A percentile compares a stretch with the other conserved stretches of the same genome.
Evolutionary conservation across 495 filamentous ascomycete genomes (phyloP).

Genomic region (Hyaloscypha variabilis): DNA sequence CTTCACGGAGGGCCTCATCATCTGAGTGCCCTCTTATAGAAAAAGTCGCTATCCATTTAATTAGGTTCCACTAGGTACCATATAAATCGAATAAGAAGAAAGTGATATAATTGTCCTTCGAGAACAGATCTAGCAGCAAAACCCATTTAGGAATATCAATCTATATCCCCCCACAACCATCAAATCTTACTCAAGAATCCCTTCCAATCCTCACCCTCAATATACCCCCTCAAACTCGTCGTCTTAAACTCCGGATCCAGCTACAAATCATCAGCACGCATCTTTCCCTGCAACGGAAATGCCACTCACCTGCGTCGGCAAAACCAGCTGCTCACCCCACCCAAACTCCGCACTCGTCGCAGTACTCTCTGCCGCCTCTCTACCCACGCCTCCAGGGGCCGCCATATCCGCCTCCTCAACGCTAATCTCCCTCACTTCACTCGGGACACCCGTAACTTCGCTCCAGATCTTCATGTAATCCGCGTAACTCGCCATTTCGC

Average conservation of each 20-base stretch:
- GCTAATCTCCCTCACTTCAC: constrained; percentile 5
- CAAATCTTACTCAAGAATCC: constrained; percentile 11
- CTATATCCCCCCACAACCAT: too few species aligned
- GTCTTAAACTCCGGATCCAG: constrained; percentile 18
- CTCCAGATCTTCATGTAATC: constrained; percentile 24
- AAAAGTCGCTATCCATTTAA: too few species aligned
- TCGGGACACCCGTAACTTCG: constrained; percentile 13
- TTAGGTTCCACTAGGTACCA: too few species aligned
- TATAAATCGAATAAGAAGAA: too few species aligned
- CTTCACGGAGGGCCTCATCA: too few species aligned
- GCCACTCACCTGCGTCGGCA: constrained; percentile 27
- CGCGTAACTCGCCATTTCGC: constrained; percentile 18
- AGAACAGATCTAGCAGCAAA: too few species aligned
- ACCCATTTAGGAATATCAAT: too few species aligned
- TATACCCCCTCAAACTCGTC: constrained; percentile 22
- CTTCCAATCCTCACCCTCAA: constrained; percentile 25
- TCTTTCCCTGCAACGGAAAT: background rate
- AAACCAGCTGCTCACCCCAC: constrained; percentile 25
- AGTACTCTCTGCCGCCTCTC: constrained; percentile 23
- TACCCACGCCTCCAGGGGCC: constrained; percentile 23
- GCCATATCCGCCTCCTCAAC: constrained; percentile 20
- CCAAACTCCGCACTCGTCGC: constrained; percentile 29
- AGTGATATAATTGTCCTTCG: too few species aligned
- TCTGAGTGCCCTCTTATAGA: too few species aligned
- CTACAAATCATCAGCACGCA: constrained; percentile 3